phyloP scores from a whole-genome alignment of 148 eudicot species.

The Cornus controversa region DNA sequence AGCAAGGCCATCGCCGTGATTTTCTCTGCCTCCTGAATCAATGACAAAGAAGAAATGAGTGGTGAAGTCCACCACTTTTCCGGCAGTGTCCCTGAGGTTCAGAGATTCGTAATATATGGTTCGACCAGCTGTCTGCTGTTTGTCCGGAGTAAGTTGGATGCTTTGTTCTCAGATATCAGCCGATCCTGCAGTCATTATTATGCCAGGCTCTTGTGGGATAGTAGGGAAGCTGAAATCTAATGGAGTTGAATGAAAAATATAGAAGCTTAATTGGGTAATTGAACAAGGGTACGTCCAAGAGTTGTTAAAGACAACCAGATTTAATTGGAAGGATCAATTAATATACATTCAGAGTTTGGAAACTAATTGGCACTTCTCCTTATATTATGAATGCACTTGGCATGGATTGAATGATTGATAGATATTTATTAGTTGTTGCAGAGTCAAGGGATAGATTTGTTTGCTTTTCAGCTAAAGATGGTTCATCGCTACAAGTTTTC shows the following conservation, averaged over 20 bases:
- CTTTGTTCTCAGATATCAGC: slow-evolving; percentile 9
- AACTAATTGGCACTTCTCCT: too few species aligned
- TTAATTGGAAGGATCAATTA: too few species aligned
- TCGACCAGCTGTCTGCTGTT: slow-evolving; percentile 8
- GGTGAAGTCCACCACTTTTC: slow-evolving; percentile 21
- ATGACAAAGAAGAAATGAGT: slow-evolving; percentile 31
- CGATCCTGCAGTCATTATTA: not conserved
- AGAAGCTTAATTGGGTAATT: too few species aligned
- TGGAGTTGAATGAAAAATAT: not conserved
- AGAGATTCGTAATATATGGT: slow-evolving; percentile 18
- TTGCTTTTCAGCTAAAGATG: too few species aligned
- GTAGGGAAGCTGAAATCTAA: not conserved
- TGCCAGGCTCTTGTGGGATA: not conserved
- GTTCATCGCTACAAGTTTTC: too few species aligned
- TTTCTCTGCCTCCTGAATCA: not conserved
- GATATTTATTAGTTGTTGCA: too few species aligned
- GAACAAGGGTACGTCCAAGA: too few species aligned
- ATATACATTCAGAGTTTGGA: too few species aligned
- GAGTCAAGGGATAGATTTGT: too few species aligned
- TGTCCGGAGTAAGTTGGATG: slow-evolving; percentile 6
- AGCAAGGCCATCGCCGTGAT: slow-evolving; percentile 24
- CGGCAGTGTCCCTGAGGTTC: slow-evolving; percentile 25
- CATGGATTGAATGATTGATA: too few species aligned
- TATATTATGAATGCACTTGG: too few species aligned
- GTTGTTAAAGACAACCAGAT: too few species aligned